Evolutionary conservation across 768 basidiomycete genomes (phyloP), one percentile per base, ranked within the genome.

Genomic region (Xerocomellus chrysenteron): DNA sequence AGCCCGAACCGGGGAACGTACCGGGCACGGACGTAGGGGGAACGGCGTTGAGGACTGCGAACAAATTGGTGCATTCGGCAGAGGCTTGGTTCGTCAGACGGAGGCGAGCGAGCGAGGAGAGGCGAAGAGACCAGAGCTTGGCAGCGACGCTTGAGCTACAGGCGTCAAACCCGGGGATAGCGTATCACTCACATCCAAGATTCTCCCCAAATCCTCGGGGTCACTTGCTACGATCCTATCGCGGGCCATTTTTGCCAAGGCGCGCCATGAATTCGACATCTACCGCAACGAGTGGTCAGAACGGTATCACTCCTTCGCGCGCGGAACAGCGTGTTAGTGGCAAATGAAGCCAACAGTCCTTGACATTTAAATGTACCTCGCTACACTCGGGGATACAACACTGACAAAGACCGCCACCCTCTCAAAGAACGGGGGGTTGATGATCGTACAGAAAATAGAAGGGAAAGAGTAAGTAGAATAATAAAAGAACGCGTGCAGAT

Each of bases 191-290:
- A 90, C 90, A 45, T 82, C 83, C 32, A 93, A 76, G 54, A 92
- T 80, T 56, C 81, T 76, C 10, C 68, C 67, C 46, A 91, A 60
- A 54, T 92, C 87, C 59, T 84, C 84, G 1, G 91, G 88, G 60
- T 88, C 80, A 48, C 87, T 76, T 17, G 79, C 76, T 21, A 92
- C 84, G 52, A 93, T 81, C 33, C 84, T 78, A 68, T 93, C 91
- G 66, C 87, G 81, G 35, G 91, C 90, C 88, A 92, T 90, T 59
- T 76, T 80, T n/a, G 91, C 91, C 52, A 93, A 66, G 1, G 91
- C 83, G 51, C 92, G 80, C 92, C 92, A 94, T 67, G 87, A 90
- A 64, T 94, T 93, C 40, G 88, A 85, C 87, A 91, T 91, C 91
- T 93, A 63, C 36, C 58, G 26, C 50, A 58, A 42, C 30, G 2